A percentile compares a stretch with the other conserved stretches of the same genome.
phyloP scores from a whole-genome alignment of 139 green algal genomes.

The Trebouxia sp. region DNA sequence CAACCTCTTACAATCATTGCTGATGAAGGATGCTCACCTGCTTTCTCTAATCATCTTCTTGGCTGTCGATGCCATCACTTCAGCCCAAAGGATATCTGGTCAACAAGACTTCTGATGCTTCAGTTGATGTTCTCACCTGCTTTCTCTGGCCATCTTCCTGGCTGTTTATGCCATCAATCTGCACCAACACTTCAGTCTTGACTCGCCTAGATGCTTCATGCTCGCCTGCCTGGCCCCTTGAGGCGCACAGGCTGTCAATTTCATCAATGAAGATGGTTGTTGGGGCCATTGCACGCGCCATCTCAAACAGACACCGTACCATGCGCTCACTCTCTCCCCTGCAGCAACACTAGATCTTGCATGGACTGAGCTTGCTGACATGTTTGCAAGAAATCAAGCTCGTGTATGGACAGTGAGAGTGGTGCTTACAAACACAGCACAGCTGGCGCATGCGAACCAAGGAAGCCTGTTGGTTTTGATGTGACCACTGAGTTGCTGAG shows the following conservation, averaged over 20 bases:
- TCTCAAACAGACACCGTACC: slow-evolving; percentile 84
- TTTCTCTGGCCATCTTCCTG: slow-evolving; percentile 28
- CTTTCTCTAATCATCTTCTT: neutral
- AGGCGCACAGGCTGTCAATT: slow-evolving; percentile 87
- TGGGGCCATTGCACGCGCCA: slow-evolving; percentile 75
- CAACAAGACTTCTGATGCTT: neutral
- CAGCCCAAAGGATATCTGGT: neutral
- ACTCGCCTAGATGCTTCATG: slow-evolving; percentile 88
- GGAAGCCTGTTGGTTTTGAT: too few species aligned
- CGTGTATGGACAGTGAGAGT: too few species aligned
- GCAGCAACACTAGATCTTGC: neutral
- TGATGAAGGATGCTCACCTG: too few species aligned
- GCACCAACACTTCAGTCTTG: slow-evolving; percentile 92
- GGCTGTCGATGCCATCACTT: neutral
- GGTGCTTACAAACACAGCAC: too few species aligned
- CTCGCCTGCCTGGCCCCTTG: slow-evolving; percentile 76
- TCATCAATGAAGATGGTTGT: slow-evolving; percentile 95
- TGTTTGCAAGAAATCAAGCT: too few species aligned
- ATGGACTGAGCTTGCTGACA: neutral
- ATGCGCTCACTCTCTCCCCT: slow-evolving; percentile 49
- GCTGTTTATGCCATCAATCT: slow-evolving; percentile 51
- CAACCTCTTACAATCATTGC: too few species aligned
- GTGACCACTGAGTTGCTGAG: too few species aligned
- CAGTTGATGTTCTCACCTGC: neutral
- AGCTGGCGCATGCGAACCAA: too few species aligned